Evolutionary conservation across 371 early-diverging fungal species (phyloP).

Genomic region (Mucor sp.): DNA sequence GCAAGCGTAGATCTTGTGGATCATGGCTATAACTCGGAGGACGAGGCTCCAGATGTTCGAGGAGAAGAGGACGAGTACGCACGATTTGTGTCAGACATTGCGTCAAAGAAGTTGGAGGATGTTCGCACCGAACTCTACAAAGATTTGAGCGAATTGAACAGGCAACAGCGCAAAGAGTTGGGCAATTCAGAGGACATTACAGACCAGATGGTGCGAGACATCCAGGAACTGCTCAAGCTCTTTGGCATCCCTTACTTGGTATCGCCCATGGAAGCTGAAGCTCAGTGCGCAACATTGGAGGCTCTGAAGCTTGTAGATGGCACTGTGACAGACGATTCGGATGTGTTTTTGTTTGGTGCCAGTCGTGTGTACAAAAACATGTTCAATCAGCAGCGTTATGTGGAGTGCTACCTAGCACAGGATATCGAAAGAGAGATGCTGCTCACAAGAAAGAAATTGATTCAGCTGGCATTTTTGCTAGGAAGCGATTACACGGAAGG

Average conservation of each 20-base stretch:
- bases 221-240: slow-evolving; percentile 77
- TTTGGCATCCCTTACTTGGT: slow-evolving; percentile 96
- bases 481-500: slow-evolving; percentile 99
- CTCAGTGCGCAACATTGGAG: slow-evolving; percentile 92
- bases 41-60: slow-evolving; percentile 27
- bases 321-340: slow-evolving; percentile 98
- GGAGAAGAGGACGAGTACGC: slow-evolving; percentile 63
- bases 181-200: slow-evolving; percentile 72
- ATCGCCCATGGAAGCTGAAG: slow-evolving; percentile 98
- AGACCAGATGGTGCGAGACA: slow-evolving; percentile 72
- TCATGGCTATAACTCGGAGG: slow-evolving; percentile 50
- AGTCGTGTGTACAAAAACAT: slow-evolving; percentile 92
- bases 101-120: slow-evolving; percentile 42
- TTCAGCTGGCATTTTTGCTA: slow-evolving; percentile 85
- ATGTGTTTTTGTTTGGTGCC: slow-evolving; percentile 97
- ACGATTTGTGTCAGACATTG: slow-evolving; percentile 54
- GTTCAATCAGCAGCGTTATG: slow-evolving; percentile 88
- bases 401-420: slow-evolving; percentile 76
- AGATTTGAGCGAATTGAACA: slow-evolving; percentile 62
- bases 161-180: slow-evolving; percentile 58
- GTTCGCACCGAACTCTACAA: slow-evolving; percentile 53
- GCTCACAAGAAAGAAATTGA: slow-evolving; percentile 73
- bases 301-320: slow-evolving; percentile 86
- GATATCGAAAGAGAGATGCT: slow-evolving; percentile 73
- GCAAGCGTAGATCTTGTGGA: not conserved